phyloP scores from a whole-genome alignment of 2,329 filamentous ascomycete species.

The Aspergillus sp. region DNA sequence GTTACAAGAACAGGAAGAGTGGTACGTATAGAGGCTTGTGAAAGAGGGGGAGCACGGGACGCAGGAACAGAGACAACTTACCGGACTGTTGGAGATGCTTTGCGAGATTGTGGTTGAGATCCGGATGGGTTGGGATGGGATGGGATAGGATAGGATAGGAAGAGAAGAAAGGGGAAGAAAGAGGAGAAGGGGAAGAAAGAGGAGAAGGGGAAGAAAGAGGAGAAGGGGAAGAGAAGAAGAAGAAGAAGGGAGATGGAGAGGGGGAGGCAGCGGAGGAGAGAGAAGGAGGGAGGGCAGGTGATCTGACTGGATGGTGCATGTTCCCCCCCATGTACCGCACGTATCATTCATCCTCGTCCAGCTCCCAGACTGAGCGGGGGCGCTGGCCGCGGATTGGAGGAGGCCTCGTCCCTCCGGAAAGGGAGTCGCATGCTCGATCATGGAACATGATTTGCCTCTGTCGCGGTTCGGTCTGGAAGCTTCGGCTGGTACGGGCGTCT shows the following conservation, averaged over 20 bases:
- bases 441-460: background rate
- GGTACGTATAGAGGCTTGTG: background rate
- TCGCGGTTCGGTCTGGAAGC: too few species aligned
- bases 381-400: background rate
- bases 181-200: slow-evolving; percentile 9
- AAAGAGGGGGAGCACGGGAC: background rate
- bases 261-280: slow-evolving; percentile 7
- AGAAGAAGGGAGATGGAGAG: slow-evolving; percentile 10
- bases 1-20: background rate
- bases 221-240: slow-evolving; percentile 5
- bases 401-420: background rate
- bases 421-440: background rate
- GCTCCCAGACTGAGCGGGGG: background rate
- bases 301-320: slow-evolving; percentile 20
- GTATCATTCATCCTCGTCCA: background rate
- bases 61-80: slow-evolving; percentile 11
- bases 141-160: slow-evolving; percentile 6
- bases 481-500: too few species aligned
- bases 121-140: slow-evolving; percentile 1
- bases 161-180: slow-evolving; percentile 6
- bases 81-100: slow-evolving; percentile 5
- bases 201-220: slow-evolving; percentile 5
- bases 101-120: slow-evolving; percentile 2
- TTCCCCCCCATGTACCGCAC: background rate
- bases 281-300: slow-evolving; percentile 28